A percentile compares a stretch with the other conserved stretches of the same genome.
These are phyloP conservation scores for Stachybotrys echinatus DNA, from an alignment of 2,329 filamentous ascomycete species.

Conservation along the genomic window DNA sequence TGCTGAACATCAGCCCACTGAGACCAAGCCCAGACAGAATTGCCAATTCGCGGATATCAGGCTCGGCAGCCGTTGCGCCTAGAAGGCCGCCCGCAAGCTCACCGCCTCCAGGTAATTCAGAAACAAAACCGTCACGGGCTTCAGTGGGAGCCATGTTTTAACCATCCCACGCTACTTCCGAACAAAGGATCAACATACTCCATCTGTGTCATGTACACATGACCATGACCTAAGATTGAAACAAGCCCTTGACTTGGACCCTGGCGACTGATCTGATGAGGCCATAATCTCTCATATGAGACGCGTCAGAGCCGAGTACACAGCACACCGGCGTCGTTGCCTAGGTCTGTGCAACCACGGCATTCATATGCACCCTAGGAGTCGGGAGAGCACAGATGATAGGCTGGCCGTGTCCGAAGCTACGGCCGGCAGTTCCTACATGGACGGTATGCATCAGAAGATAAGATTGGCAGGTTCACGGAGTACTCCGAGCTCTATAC, in stretches of 20 bases:
- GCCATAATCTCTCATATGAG: too few relatives aligned
- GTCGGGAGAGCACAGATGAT: too few relatives aligned
- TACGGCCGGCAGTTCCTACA: not conserved
- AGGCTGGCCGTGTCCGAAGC: too few relatives aligned
- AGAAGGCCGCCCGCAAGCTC: not conserved
- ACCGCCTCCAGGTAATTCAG: not conserved
- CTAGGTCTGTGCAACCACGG: not conserved
- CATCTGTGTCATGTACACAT: too few relatives aligned
- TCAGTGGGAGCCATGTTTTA: too few relatives aligned
- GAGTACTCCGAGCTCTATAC: not conserved
- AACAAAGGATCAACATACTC: too few relatives aligned
- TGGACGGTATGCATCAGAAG: not conserved
- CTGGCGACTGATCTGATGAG: too few relatives aligned
- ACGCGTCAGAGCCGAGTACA: not conserved
- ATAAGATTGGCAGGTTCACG: not conserved
- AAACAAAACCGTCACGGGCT: too few relatives aligned
- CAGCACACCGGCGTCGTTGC: not conserved
- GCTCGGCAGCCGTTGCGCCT: not conserved
- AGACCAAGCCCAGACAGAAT: not conserved
- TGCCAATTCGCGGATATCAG: not conserved
- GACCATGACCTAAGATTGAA: too few relatives aligned
- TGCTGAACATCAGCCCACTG: not conserved
- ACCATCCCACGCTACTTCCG: too few relatives aligned
- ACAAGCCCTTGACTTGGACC: too few relatives aligned
- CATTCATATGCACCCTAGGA: not conserved